Evolutionary conservation across 192 early-diverging fungal species (phyloP), one percentile per base, ranked within the genome.

Genomic region (Gaertneriomyces sp.): DNA sequence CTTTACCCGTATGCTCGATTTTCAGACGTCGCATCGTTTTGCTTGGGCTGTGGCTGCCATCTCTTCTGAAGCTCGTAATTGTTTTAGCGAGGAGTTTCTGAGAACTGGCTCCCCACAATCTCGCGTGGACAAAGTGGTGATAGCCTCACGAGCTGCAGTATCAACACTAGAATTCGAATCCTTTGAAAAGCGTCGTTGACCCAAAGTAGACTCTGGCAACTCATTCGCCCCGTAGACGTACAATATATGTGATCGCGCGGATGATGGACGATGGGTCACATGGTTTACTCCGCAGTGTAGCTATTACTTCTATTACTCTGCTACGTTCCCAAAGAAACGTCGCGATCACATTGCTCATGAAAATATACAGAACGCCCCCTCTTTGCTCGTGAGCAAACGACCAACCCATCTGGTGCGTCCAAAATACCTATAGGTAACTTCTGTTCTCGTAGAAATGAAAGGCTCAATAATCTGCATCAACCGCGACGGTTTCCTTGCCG

Each of bases 51-150:
- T 0, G 25, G 25, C 2, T 33, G 2, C 25, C 25, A 33, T 33
- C 25, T 33, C 25, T 33, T 33, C 25, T 33, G 2, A 33, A 33
- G 2, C 25, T 33, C 25, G 25, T 33, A 33, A 33, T 33, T 33
- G 25, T n/a, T 49, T 49, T 49, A 49, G 47, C 2, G 17, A 49
- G 47, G 47, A 49, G 17, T 25, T 14, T 8, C 33, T 33, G 4
- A 14, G 8, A 12, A 67, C 19, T n/a, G 68, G 68, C 14, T 64
- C 61, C 7, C 68, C 68, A 51, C 64, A 64, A 42, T 70, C 68
- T 6, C 25, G 55, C 19, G 61, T 70, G 16, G 68, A 52, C 6
- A 10, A 33, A 33, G 17, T 16, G 20, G 33, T 14, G 8, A 33
- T 14, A 12, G 3, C 12, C 54, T 14, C 49, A 51, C 49, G 39